Evolutionary conservation across 306 rosid species (phyloP), one percentile per base, ranked within the genome.

Genomic region (Mucuna pruriens): DNA sequence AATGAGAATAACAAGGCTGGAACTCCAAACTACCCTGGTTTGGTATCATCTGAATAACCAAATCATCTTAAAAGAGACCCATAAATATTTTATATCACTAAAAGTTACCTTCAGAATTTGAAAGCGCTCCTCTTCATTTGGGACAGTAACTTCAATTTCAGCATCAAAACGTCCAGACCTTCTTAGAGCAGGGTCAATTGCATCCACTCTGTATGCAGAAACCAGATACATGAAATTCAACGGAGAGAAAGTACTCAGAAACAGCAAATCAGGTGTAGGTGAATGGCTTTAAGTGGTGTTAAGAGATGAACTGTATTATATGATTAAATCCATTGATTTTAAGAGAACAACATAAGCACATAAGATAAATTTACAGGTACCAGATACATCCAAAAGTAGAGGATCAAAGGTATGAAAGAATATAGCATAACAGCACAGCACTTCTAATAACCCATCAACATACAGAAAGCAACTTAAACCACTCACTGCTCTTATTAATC

Each of bases 101-200:
- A 45, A 54, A 84, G 19, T 55, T 74, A 95, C 99, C 98, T 87
- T 91, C 52, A 95, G 92, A 86, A 95, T 95, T 87, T 93, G 90
- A 79, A 80, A 83, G 29, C 94, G 95, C 57, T 93, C 99, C 71
- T 89, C 91, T 85, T 91, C 94, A 57, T 82, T 85, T 75, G 97
- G 99, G 22, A 90, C 88, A 55, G 96, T 83, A 54, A 95, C 97
- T 89, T 93, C 99, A 75, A 90, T 84, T 85, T 95, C 99, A 83
- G 89, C 82, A 86, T 91, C 97, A 89, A 95, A 93, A 74, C 94
- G 98, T 29, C 99, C 99, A 38, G 82, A 83, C 84, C 99, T 87
- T 87, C 99, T 89, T 60, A 93, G 83, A 44, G 97, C 95, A 76
- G 98, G 99, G 80, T 95, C 99, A 9, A 95, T 85, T 63, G 92